phyloP scores from a whole-genome alignment of 768 basidiomycete genomes.

The Phlebiopsis flavidoalba region DNA sequence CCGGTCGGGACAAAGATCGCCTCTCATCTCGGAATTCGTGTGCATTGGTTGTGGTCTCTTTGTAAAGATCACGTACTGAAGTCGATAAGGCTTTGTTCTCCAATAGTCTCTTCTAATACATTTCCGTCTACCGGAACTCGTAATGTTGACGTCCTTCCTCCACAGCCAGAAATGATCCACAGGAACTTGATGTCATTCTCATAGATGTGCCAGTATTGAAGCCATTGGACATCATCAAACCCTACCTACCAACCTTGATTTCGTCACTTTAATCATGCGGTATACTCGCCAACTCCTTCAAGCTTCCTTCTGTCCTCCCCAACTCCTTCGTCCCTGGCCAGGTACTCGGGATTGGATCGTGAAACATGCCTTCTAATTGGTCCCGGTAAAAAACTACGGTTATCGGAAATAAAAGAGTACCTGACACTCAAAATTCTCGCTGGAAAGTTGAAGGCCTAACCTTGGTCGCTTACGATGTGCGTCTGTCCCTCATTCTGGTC shows the following conservation, averaged over 20 bases:
- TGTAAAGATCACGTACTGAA: slow-evolving; percentile 98
- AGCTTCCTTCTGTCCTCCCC: slow-evolving; percentile 95
- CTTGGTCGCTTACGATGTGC: slow-evolving; percentile 92
- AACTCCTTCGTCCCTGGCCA: slow-evolving; percentile 97
- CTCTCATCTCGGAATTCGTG: slow-evolving; percentile 96
- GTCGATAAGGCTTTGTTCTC: slow-evolving; percentile 24
- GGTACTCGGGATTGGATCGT: no score
- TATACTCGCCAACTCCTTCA: slow-evolving; percentile 99
- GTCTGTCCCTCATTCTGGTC: slow-evolving; percentile 23
- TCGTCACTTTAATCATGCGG: slow-evolving; percentile 95
- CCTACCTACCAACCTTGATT: slow-evolving; percentile 93
- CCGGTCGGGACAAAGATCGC: slow-evolving; percentile 95
- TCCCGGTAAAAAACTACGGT: slow-evolving; percentile 99
- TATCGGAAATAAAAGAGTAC: slow-evolving; percentile 99
- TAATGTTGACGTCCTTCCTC: no score
- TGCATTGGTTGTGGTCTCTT: slow-evolving; percentile 99
- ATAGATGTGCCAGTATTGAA: slow-evolving; percentile 97
- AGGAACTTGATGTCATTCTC: background rate
- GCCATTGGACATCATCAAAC: slow-evolving; percentile 99
- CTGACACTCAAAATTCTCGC: slow-evolving; percentile 93
- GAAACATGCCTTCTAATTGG: no score
- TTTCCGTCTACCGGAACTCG: no score
- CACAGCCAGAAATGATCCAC: background rate
- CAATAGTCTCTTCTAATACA: no score
- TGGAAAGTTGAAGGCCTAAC: slow-evolving; percentile 96